A percentile compares a stretch with the other conserved stretches of the same genome.
Conservation (phyloP, 1,284 basidiomycete genomes). For the Sporisorium exsertum region DNA sequence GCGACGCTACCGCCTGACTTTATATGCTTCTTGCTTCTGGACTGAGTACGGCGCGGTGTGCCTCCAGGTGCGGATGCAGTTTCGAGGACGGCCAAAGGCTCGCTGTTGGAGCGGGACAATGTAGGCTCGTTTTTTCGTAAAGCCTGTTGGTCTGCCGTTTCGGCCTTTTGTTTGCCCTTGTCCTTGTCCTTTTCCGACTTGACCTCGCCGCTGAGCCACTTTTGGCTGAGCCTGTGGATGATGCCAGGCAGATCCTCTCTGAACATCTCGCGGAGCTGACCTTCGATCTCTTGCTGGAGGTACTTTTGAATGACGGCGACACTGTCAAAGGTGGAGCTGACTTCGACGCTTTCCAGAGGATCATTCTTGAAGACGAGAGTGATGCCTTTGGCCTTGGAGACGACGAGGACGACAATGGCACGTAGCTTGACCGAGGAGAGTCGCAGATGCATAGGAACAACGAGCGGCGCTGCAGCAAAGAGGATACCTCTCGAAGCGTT, state of each 20-base stretch:
- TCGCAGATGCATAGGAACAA: constrained; percentile 96
- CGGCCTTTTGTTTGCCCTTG: constrained; percentile 36
- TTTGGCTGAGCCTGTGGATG: constrained; percentile 93
- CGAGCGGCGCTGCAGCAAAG: constrained; percentile 66
- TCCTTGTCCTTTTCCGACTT: constrained; percentile 44
- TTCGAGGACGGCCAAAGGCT: constrained; percentile 28
- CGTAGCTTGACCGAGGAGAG: constrained; percentile 91
- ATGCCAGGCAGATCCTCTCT: constrained; percentile 95
- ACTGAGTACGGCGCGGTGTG: constrained; percentile 15
- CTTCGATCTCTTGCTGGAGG: constrained; percentile 83
- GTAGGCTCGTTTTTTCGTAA: constrained; percentile 14
- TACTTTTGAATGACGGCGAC: constrained; percentile 91
- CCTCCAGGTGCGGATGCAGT: constrained; percentile 38
- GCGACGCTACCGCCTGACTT: constrained; percentile 16
- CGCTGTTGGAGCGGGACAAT: constrained; percentile 36
- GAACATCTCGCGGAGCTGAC: constrained; percentile 96
- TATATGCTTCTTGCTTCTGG: constrained; percentile 18
- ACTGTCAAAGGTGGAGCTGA: constrained; percentile 96
- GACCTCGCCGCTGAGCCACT: constrained; percentile 77
- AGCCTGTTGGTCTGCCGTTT: constrained; percentile 9
- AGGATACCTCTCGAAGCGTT: constrained; percentile 63
- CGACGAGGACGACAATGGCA: constrained; percentile 96
- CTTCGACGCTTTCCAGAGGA: constrained; percentile 96
- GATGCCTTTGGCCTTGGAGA: constrained; percentile 94
- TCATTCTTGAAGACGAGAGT: constrained; percentile 99